A percentile compares a stretch with the other conserved stretches of the same genome.
These are phyloP conservation scores for Botryotinia narcissicola DNA, from an alignment of 2,329 filamentous ascomycete species.

Conservation along the genomic window DNA sequence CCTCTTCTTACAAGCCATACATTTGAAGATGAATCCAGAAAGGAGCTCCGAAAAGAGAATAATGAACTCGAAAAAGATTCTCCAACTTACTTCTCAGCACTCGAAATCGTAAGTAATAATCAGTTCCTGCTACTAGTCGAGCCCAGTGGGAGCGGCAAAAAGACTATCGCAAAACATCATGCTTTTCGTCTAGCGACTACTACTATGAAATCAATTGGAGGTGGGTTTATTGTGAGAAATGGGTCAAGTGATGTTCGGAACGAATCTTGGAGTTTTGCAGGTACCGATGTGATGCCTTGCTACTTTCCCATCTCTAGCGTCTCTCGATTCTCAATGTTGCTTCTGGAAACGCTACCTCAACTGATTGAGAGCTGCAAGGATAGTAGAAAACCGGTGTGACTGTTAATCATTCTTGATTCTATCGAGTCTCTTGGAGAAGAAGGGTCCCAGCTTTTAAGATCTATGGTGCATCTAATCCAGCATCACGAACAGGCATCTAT, in stretches of 20 bases:
- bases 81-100: background rate
- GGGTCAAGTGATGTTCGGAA: background rate
- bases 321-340: background rate
- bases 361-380: background rate
- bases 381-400: background rate
- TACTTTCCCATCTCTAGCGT: background rate
- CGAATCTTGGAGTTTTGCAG: background rate
- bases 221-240: background rate
- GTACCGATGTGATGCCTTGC: background rate
- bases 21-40: background rate
- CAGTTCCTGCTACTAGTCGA: background rate
- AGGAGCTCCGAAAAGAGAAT: background rate
- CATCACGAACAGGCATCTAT: background rate
- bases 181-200: background rate
- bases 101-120: background rate
- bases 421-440: background rate
- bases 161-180: background rate
- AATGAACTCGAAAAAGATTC: background rate
- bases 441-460: background rate
- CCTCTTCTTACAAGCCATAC: background rate
- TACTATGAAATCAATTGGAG: background rate
- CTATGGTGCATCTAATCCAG: background rate
- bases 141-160: background rate
- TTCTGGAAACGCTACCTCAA: background rate
- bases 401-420: background rate